Percentiles rank a stretch among this genome's conserved stretches.
These are phyloP conservation scores for Neurospora africana DNA, from an alignment of 495 filamentous ascomycete species.

Conservation along the genomic window DNA sequence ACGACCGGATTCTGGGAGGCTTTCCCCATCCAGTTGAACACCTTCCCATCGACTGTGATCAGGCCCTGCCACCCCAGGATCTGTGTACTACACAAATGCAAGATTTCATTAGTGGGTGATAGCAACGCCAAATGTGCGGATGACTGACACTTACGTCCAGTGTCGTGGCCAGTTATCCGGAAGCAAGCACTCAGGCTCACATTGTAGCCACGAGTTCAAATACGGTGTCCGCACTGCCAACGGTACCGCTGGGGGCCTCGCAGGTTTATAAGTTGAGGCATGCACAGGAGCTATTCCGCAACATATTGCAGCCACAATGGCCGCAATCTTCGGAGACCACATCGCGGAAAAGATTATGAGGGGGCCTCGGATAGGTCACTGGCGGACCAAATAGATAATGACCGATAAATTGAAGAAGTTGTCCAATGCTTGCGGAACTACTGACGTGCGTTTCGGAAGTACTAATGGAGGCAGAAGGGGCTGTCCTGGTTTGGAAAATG, in stretches of 20 bases:
- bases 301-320: slow-evolving; percentile 5
- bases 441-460: not conserved
- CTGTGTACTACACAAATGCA: slow-evolving; percentile 41
- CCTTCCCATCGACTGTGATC: slow-evolving; percentile 38
- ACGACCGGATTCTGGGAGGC: slow-evolving; percentile 41
- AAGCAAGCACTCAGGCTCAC: slow-evolving; percentile 13
- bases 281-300: not conserved
- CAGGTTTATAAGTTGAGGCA: slow-evolving; percentile 11
- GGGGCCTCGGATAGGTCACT: not conserved
- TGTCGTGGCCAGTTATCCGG: slow-evolving; percentile 19
- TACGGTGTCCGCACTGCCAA: slow-evolving; percentile 22
- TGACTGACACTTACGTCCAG: slow-evolving; percentile 17
- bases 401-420: not conserved
- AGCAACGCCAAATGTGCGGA: not conserved
- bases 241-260: slow-evolving; percentile 17
- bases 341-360: not conserved
- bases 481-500: not conserved
- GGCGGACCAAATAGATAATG: not conserved
- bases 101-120: slow-evolving; percentile 27
- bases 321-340: slow-evolving; percentile 5
- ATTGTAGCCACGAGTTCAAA: slow-evolving; percentile 22
- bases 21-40: slow-evolving; percentile 54
- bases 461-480: not conserved
- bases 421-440: not conserved
- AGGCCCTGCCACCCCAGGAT: slow-evolving; percentile 69